These are phyloP conservation scores for Prunus mira DNA, from an alignment of 306 rosid genomes.

Conservation along the genomic window DNA sequence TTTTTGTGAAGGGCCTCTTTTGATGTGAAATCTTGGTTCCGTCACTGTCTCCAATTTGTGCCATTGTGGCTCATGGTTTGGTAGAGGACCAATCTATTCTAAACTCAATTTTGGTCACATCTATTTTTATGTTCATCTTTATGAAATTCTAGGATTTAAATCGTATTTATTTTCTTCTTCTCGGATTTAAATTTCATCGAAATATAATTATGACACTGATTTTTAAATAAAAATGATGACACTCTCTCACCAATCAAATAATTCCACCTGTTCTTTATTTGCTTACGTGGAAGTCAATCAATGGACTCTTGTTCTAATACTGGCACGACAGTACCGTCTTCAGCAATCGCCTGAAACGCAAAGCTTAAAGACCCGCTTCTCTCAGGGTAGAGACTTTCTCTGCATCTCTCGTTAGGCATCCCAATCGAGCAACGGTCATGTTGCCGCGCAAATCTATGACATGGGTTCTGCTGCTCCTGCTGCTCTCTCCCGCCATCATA, in stretches of 20 bases:
- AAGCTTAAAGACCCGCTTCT: background rate
- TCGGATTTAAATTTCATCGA: background rate
- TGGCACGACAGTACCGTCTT: background rate
- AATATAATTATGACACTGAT: background rate
- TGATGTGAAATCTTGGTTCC: no score
- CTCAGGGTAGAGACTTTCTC: background rate
- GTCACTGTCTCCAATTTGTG: no score
- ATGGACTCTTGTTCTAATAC: background rate
- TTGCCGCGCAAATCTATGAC: constrained; percentile 31
- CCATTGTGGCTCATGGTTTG: no score
- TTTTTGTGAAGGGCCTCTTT: no score
- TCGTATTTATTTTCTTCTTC: no score
- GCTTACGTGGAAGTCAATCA: background rate
- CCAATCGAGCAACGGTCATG: constrained; percentile 26
- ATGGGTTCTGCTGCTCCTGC: constrained; percentile 48
- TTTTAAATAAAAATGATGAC: background rate
- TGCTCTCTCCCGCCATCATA: constrained; percentile 36
- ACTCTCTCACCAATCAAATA: background rate
- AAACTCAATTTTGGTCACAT: background rate
- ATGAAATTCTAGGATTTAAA: no score
- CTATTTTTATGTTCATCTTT: background rate
- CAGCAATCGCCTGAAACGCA: background rate
- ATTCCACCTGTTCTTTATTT: background rate
- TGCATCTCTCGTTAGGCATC: constrained; percentile 12
- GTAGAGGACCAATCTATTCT: background rate